Percentiles rank a stretch among this genome's conserved stretches.
Conservation (phyloP, 164 flowering plant species). For the Liriodendron chinense region DNA sequence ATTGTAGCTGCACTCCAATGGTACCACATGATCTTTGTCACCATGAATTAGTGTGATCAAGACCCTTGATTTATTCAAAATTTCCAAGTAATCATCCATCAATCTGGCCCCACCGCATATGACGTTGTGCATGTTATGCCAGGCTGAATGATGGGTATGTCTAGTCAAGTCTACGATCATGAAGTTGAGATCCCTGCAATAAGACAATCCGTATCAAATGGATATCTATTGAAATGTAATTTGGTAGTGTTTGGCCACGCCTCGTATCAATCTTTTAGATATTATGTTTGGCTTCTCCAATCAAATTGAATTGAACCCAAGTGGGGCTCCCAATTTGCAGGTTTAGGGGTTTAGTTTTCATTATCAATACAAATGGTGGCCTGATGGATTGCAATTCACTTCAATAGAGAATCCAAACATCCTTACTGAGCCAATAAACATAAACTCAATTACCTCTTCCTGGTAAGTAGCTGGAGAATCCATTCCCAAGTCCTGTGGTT, state of each 20-base stretch:
- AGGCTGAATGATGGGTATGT: constrained; percentile 90
- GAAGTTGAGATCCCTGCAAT: constrained; percentile 47
- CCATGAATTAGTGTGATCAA: constrained; percentile 57
- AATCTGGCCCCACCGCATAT: constrained; percentile 68
- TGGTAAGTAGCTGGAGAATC: constrained; percentile 44
- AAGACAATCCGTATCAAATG: background rate
- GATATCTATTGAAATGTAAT: background rate
- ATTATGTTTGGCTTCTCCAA: too few relatives aligned
- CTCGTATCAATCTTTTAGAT: too few relatives aligned
- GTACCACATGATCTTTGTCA: constrained; percentile 52
- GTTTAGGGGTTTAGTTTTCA: background rate
- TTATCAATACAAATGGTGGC: background rate
- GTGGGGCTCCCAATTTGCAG: too few relatives aligned
- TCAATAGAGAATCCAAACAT: too few relatives aligned
- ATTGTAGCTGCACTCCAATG: constrained; percentile 56
- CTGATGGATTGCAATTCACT: background rate
- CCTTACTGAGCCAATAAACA: background rate
- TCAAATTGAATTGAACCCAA: too few relatives aligned
- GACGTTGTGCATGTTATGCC: constrained; percentile 92
- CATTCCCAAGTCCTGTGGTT: constrained; percentile 70
- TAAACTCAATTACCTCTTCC: constrained; percentile 42
- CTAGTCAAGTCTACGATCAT: constrained; percentile 42
- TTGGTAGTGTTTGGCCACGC: too few relatives aligned
- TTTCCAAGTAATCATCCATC: constrained; percentile 50
- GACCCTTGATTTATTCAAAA: constrained; percentile 23